These are phyloP conservation scores for Paraurostyla sp. DNA, from an alignment of 73 alveolate genomes.

Conservation along the genomic window DNA sequence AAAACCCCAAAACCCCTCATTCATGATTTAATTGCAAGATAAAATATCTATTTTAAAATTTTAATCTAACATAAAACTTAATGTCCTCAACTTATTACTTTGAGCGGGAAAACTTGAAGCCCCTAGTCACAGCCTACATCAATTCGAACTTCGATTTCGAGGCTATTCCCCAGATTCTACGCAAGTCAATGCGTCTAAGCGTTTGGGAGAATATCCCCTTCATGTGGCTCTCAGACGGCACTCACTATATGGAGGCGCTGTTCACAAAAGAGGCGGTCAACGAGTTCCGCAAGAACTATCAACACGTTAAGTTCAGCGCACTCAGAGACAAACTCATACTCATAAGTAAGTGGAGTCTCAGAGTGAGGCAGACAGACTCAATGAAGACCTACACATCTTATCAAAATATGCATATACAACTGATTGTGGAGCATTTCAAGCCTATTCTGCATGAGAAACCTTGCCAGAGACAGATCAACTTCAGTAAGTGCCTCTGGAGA, in stretches of 20 bases:
- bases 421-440: constrained; percentile 34
- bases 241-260: constrained; percentile 40
- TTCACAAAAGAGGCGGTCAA: constrained; percentile 50
- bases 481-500: neutral
- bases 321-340: constrained; percentile 22
- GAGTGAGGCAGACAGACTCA: constrained; percentile 25
- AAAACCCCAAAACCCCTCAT: too few relatives aligned
- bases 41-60: too few relatives aligned
- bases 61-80: too few relatives aligned
- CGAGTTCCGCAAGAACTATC: constrained; percentile 38
- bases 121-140: constrained; percentile 10
- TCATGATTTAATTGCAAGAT: too few relatives aligned
- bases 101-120: constrained; percentile 27
- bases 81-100: constrained; percentile 20
- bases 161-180: constrained; percentile 10
- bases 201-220: constrained; percentile 15
- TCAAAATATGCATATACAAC: constrained; percentile 4
- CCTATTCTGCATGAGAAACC: constrained; percentile 52
- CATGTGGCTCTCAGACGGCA: constrained; percentile 50
- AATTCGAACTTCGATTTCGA: constrained; percentile 37
- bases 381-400: constrained; percentile 18
- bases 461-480: neutral
- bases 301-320: neutral
- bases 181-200: constrained; percentile 5
- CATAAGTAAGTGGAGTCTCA: constrained; percentile 48